Percentiles rank a stretch among this genome's conserved stretches.
Evolutionary conservation across 192 early-diverging fungal species (phyloP).

Genomic region (Podila verticillata): DNA sequence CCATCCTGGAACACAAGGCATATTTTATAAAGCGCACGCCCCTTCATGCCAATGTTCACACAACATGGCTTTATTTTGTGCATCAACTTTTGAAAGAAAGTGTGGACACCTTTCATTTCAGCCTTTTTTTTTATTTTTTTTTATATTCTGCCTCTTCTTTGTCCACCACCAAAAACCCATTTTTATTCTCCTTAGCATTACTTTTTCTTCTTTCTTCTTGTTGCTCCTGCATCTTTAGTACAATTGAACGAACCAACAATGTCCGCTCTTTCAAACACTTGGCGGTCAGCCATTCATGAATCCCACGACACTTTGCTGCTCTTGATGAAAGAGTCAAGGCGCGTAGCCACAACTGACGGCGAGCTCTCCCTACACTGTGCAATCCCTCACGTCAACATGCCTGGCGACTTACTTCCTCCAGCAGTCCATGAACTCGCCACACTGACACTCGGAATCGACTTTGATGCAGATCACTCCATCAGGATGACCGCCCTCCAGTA

Average conservation of each 20-base stretch:
- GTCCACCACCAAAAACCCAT: neutral
- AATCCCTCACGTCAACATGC: slow-evolving; percentile 2
- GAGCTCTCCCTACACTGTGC: too few species aligned
- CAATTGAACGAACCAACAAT: too few species aligned
- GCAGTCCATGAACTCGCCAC: neutral
- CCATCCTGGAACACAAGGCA: neutral
- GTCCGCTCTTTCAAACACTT: neutral
- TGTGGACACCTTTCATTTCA: too few species aligned
- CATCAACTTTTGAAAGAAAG: too few species aligned
- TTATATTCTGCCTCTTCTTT: neutral
- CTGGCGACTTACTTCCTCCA: neutral
- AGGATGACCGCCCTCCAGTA: slow-evolving; percentile 6
- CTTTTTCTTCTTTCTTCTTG: neutral
- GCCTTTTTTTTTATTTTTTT: neutral
- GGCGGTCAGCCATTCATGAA: slow-evolving; percentile 5
- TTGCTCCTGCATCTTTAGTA: neutral
- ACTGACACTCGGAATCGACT: slow-evolving; percentile 4
- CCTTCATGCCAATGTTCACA: neutral
- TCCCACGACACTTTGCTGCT: neutral
- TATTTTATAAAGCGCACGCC: neutral
- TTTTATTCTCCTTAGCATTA: neutral
- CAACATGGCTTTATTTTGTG: neutral
- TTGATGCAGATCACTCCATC: neutral
- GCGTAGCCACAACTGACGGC: neutral
- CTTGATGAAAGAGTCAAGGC: neutral